Percentiles rank a stretch among this genome's conserved stretches.
Evolutionary conservation across 2,329 filamentous ascomycete species (phyloP).

Genomic region (Gaeumannomyces tritici): DNA sequence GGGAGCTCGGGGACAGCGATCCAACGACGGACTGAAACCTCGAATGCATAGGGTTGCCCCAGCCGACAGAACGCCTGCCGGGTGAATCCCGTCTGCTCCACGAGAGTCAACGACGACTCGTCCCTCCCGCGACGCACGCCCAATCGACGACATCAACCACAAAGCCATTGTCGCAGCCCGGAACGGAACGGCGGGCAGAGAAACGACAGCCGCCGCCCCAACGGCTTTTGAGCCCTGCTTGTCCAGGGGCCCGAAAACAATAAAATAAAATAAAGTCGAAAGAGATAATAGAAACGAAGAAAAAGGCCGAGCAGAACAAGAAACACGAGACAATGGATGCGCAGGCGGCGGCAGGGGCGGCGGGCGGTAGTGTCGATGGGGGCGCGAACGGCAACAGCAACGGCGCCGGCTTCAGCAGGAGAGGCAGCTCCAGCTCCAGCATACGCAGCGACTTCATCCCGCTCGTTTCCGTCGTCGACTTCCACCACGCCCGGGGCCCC

Average conservation of each 20-base stretch:
- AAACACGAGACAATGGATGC: neutral
- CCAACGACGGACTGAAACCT: neutral
- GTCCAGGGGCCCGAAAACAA: neutral
- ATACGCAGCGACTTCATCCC: conserved; percentile 41
- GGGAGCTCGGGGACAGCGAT: neutral
- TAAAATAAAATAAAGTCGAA: neutral
- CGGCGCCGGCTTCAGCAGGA: neutral
- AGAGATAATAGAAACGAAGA: neutral
- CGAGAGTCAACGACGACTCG: too few species aligned
- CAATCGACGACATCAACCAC: neutral
- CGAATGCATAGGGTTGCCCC: neutral
- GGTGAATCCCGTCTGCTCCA: neutral
- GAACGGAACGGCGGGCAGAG: neutral
- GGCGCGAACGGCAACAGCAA: too few species aligned
- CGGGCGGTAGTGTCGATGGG: neutral
- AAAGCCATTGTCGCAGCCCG: neutral
- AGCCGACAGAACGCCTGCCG: neutral
- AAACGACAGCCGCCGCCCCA: neutral
- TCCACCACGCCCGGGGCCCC: conserved; percentile 78
- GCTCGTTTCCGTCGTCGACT: conserved; percentile 71
- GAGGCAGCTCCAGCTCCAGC: conserved; percentile 1
- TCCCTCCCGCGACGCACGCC: neutral
- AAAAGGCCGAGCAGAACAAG: neutral
- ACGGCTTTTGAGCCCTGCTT: neutral
- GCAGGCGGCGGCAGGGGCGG: neutral